Evolutionary conservation across 1,284 basidiomycete genomes (phyloP).

Genomic region (Ustilago shanxiensis): DNA sequence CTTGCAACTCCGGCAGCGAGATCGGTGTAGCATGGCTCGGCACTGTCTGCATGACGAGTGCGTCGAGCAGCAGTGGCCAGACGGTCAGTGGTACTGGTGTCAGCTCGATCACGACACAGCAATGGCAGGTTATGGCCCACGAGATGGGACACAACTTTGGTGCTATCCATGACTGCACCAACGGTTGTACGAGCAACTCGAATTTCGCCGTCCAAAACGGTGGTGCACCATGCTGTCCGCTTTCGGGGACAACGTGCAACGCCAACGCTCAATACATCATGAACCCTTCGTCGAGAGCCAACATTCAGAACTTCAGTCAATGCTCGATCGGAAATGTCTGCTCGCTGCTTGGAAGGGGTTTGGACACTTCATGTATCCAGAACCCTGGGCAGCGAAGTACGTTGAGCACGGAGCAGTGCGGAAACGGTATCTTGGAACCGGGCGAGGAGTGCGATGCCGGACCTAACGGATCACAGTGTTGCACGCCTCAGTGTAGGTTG

Average conservation of each 20-base stretch:
- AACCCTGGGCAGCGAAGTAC: slow-evolving; percentile 53
- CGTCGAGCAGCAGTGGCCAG: slow-evolving; percentile 73
- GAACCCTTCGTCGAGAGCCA: slow-evolving; percentile 53
- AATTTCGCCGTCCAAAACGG: slow-evolving; percentile 47
- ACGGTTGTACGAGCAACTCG: slow-evolving; percentile 75
- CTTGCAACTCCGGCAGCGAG: slow-evolving; percentile 84
- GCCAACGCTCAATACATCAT: slow-evolving; percentile 72
- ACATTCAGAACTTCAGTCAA: slow-evolving; percentile 52
- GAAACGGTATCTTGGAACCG: slow-evolving; percentile 72
- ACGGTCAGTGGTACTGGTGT: slow-evolving; percentile 86
- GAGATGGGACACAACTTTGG: slow-evolving; percentile 91
- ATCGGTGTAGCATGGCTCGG: slow-evolving; percentile 86
- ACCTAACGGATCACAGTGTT: slow-evolving; percentile 78
- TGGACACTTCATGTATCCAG: slow-evolving; percentile 70
- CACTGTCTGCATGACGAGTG: slow-evolving; percentile 66
- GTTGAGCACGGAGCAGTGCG: slow-evolving; percentile 63
- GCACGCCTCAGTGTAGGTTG: slow-evolving; percentile 84
- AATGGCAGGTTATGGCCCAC: slow-evolving; percentile 85
- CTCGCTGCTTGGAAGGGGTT: slow-evolving; percentile 64
- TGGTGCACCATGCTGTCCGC: slow-evolving; percentile 78
- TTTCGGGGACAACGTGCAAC: slow-evolving; percentile 76
- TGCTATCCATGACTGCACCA: slow-evolving; percentile 78
- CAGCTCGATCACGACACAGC: slow-evolving; percentile 76
- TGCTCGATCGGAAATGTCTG: slow-evolving; percentile 91
- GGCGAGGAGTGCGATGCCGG: slow-evolving; percentile 92